Base-by-base conservation (phyloP, 257 asterid species). In the Nemophila menziesii region DNA sequence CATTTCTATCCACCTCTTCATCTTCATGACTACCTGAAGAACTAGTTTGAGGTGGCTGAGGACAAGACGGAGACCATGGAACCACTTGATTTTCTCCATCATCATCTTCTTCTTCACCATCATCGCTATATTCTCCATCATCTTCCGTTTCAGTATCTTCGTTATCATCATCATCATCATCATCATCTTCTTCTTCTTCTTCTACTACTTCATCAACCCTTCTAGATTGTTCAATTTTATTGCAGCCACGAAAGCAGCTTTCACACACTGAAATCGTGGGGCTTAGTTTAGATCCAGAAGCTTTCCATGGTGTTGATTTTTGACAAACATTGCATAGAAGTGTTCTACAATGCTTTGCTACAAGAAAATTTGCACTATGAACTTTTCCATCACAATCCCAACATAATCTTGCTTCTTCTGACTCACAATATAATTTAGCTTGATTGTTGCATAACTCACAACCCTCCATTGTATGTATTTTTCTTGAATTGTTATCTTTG, bases 301-400 rank as follows among this genome's bases (percentile, higher is more conserved):
- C 63, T 21, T 44, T 62, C 69, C 69, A 62, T 1, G 49, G 69
- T 1, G 69, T 62, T 5, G 45, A 46, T 20, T 57, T 54, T 39
- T 56, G 58, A 45, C 69, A 62, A 41, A 43, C 54, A 36, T 56
- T 52, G 26, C 69, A 62, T 21, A 62, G 69, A 16, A 62, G 69
- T 17, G 11, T 44, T 45, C 69, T 49, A 2, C 49, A 49, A 40
- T 62, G 69, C 20, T 62, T 62, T 6, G 69, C 63, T 8, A 62
- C 69, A 6, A 62, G 54, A 22, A 62, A 62, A 13, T 62, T 62
- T 2, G 69, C 69, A 21, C 50, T 21, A 40, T 62, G 69, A 11
- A 62, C 69, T 51, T 41, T 55, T 48, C 50, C 63, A 23, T 62
- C 69, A 29, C 69, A 62, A 8, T 40, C 63, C 69, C 69, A 56